Conservation (phyloP, 176 grass and related monocot species). For the Musa schizocarpa region DNA sequence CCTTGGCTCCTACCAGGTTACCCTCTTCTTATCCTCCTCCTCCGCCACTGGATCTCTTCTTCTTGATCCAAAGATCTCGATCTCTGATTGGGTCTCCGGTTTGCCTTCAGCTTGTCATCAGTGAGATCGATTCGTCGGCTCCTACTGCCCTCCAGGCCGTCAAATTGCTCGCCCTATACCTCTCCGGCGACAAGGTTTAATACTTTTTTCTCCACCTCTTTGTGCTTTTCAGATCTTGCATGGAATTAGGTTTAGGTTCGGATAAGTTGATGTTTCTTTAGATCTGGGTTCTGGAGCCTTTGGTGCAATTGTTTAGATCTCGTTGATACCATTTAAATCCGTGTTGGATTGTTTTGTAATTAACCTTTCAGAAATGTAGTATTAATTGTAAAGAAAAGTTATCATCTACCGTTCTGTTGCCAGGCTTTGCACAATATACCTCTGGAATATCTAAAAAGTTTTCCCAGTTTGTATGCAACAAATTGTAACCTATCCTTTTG, state of each 20-base stretch:
- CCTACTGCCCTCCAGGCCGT: conserved; percentile 90
- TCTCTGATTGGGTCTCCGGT: neutral
- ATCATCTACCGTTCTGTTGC: neutral
- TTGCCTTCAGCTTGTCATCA: conserved; percentile 56
- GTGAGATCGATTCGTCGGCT: conserved; percentile 75
- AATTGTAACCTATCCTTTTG: no score
- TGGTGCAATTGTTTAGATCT: neutral
- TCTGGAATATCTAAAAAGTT: neutral
- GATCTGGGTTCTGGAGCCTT: neutral
- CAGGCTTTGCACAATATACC: neutral
- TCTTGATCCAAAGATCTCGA: neutral
- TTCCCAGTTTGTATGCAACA: no score
- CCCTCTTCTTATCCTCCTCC: no score
- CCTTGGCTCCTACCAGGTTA: conserved; percentile 77
- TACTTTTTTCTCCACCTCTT: neutral
- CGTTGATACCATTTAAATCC: no score
- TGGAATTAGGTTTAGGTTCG: neutral
- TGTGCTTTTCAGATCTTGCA: neutral
- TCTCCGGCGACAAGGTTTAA: conserved; percentile 54
- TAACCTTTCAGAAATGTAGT: neutral
- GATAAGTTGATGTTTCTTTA: neutral
- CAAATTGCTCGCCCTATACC: conserved; percentile 69
- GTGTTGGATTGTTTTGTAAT: neutral
- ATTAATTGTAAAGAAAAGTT: neutral
- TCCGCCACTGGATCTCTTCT: neutral